phyloP scores from a whole-genome alignment of 345 rosid species.

The Pugionium cornutum region DNA sequence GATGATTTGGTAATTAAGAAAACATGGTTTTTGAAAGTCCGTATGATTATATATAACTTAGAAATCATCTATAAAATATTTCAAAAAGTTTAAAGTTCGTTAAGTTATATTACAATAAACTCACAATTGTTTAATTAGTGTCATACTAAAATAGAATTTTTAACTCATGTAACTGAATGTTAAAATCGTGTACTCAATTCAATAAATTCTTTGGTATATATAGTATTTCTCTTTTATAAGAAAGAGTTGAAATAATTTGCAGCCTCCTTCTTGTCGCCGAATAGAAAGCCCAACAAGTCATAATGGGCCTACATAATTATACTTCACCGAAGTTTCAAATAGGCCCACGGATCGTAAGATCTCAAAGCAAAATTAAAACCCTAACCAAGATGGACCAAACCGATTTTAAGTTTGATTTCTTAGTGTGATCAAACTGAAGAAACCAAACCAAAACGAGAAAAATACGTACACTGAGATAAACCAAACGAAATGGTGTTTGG shows the following conservation, averaged over 20 bases:
- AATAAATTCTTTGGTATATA: background rate
- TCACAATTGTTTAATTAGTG: background rate
- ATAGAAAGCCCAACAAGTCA: constrained; percentile 24
- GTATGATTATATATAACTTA: no score
- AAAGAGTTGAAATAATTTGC: background rate
- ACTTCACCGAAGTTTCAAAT: background rate
- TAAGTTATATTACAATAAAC: background rate
- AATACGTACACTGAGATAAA: background rate
- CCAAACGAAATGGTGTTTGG: background rate
- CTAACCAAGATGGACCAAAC: constrained; percentile 17
- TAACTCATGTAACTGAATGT: background rate
- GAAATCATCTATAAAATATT: no score
- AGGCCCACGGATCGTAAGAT: constrained; percentile 12
- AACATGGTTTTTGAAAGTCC: no score
- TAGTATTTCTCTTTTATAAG: background rate
- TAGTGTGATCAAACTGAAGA: background rate
- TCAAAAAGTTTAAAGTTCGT: no score
- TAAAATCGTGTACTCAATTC: background rate
- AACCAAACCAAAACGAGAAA: background rate
- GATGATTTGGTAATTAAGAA: no score
- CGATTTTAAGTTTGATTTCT: background rate
- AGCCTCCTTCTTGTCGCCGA: background rate
- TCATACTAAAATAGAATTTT: background rate
- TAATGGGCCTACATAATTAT: constrained; percentile 9
- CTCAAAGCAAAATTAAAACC: constrained; percentile 8